Base-by-base conservation (phyloP, 768 basidiomycete species). In the Exsudoporus frostii region DNA sequence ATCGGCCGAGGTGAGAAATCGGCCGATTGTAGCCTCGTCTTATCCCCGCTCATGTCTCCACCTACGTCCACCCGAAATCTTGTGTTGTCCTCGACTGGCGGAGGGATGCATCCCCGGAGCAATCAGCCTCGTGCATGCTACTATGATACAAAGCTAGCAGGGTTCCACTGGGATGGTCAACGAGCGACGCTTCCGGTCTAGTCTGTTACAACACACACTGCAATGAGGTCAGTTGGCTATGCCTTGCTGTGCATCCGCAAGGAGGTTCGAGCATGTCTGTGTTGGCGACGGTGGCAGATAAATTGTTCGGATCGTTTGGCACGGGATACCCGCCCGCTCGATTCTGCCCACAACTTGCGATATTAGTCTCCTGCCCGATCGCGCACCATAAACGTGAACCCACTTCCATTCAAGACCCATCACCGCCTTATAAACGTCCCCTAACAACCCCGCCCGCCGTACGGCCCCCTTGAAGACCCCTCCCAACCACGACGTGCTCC, bases 401-500 rank as follows among this genome's bases (percentile, higher is more conserved):
- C 3, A 4, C 36, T 9, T 14, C 41, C 38, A 19, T 27, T 19
- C 34, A 7, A 25, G 38, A 1, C 45, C 7, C 46, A 55, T 48
- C 53, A 45, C 42, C 45, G 33, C 54, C n/a, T 58, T 63, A 55
- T 55, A 64, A 54, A 47, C 20, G 1, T 37, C 50, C 15, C 36
- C 30, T 38, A 14, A 36, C 45, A 15, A 11, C 34, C 34, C 17
- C 20, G 11, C 44, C n/a, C 7, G 17, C 17, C 17, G 14, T 25
- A 2, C 32, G 9, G 5, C 30, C 5, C 17, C 27, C 14, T 34
- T 38, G 27, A 8, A 27, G 27, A 3, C 29, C 10, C 29, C 46
- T 30, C 54, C 29, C 48, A 14, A 41, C 61, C 49, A 64, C 64
- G 51, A 55, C 42, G 58, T 48, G 22, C 37, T 44, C 53, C 24